Conservation (phyloP, 1,139 yeast genomes). For the Nakaseomyces glabratus region DNA sequence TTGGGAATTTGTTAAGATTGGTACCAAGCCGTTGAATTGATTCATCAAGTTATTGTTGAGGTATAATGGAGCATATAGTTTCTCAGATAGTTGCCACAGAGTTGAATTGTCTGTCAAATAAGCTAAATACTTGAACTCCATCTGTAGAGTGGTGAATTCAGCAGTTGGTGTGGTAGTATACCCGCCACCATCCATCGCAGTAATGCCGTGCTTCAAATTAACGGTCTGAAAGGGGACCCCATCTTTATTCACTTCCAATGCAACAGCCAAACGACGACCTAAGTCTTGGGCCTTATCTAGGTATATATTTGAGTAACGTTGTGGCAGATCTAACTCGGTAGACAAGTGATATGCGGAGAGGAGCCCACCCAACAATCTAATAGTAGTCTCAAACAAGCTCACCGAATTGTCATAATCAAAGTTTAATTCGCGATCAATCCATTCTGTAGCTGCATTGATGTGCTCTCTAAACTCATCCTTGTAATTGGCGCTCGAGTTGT, state of each 20-base stretch:
- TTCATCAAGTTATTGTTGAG: slow-evolving; percentile 20
- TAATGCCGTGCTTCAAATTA: slow-evolving; percentile 57
- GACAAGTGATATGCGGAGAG: slow-evolving; percentile 73
- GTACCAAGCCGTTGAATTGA: slow-evolving; percentile 62
- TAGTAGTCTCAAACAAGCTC: slow-evolving; percentile 79
- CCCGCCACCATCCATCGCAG: slow-evolving; percentile 54
- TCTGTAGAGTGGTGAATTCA: slow-evolving; percentile 79
- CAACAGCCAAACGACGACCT: slow-evolving; percentile 52
- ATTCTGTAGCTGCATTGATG: slow-evolving; percentile 52
- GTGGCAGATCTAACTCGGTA: slow-evolving; percentile 34
- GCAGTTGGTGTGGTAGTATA: slow-evolving; percentile 77
- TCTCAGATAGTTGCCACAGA: slow-evolving; percentile 74
- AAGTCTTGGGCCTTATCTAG: slow-evolving; percentile 72
- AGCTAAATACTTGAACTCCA: slow-evolving; percentile 80
- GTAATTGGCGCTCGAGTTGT: slow-evolving; percentile 38
- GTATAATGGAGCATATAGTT: slow-evolving; percentile 61
- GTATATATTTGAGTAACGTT: slow-evolving; percentile 41
- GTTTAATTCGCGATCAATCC: slow-evolving; percentile 57
- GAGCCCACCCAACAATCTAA: slow-evolving; percentile 71
- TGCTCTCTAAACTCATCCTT: slow-evolving; percentile 59
- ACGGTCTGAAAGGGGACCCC: slow-evolving; percentile 77
- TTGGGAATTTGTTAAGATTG: slow-evolving; percentile 69
- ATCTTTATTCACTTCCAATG: slow-evolving; percentile 46
- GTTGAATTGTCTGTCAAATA: slow-evolving; percentile 67
- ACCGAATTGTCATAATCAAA: slow-evolving; percentile 62